Evolutionary conservation across 108 stramenopile genomes (phyloP).

Genomic region (Schizochytrium sp.): DNA sequence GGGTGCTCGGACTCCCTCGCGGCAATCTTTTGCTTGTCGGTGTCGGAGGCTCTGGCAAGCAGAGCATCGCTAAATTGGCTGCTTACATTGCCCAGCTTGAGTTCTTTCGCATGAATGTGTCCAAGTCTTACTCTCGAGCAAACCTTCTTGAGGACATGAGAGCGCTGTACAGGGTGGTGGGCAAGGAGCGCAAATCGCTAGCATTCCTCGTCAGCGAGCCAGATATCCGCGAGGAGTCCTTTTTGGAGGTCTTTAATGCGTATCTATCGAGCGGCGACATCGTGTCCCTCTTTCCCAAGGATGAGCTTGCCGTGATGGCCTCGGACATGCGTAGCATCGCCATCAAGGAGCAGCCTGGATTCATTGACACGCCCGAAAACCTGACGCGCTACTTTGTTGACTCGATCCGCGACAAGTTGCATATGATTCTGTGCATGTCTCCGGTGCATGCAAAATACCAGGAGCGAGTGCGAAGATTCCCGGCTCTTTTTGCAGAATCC

Average conservation of each 20-base stretch:
- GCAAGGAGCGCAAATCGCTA: slow-evolving; percentile 33
- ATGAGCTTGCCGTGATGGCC: slow-evolving; percentile 53
- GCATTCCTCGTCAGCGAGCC: slow-evolving; percentile 43
- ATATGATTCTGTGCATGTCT: slow-evolving; percentile 55
- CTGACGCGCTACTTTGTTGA: slow-evolving; percentile 50
- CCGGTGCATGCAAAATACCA: slow-evolving; percentile 54
- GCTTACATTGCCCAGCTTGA: slow-evolving; percentile 31
- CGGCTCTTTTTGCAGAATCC: slow-evolving; percentile 47
- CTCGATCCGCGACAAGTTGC: slow-evolving; percentile 45
- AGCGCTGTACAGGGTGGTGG: slow-evolving; percentile 26
- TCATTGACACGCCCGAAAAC: slow-evolving; percentile 54
- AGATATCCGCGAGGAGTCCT: slow-evolving; percentile 44
- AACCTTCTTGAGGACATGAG: slow-evolving; percentile 39
- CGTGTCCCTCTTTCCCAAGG: slow-evolving; percentile 45
- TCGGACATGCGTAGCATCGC: slow-evolving; percentile 44
- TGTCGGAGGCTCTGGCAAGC: slow-evolving; percentile 48
- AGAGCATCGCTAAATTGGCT: slow-evolving; percentile 31
- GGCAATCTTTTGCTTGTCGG: slow-evolving; percentile 43
- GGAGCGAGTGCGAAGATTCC: slow-evolving; percentile 52
- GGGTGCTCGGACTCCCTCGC: slow-evolving; percentile 38
- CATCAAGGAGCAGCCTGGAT: slow-evolving; percentile 39
- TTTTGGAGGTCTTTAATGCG: slow-evolving; percentile 44
- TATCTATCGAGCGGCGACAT: slow-evolving; percentile 44
- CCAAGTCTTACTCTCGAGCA: slow-evolving; percentile 36
- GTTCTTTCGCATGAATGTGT: slow-evolving; percentile 39